phyloP scores from a whole-genome alignment of 176 grass and related monocot species.

The Areca catechu region DNA sequence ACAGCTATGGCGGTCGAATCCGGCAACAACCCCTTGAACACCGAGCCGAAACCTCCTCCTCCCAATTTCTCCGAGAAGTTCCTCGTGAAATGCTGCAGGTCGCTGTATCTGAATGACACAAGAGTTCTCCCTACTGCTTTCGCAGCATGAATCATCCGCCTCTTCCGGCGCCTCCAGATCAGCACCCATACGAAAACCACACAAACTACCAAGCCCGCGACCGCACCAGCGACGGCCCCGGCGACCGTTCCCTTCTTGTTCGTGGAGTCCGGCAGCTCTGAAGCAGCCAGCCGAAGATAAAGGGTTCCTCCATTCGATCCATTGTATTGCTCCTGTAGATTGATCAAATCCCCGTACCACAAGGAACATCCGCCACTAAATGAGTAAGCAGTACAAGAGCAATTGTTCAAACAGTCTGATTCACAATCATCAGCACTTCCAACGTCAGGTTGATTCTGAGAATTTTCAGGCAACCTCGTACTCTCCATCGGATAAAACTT shows the following conservation, averaged over 20 bases:
- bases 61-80: slow-evolving; percentile 15
- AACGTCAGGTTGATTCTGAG: slow-evolving; percentile 8
- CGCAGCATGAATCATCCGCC: not conserved
- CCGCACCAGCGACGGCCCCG: no score
- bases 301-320: no score
- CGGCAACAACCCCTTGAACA: slow-evolving; percentile 5
- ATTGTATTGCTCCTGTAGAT: no score
- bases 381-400: no score
- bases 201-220: no score
- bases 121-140: not conserved
- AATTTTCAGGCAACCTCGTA: slow-evolving; percentile 43
- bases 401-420: slow-evolving; percentile 30
- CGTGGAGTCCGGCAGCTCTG: no score
- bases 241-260: no score
- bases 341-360: no score
- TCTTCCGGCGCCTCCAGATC: no score
- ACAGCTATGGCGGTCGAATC: slow-evolving; percentile 13
- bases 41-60: slow-evolving; percentile 9
- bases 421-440: slow-evolving; percentile 35
- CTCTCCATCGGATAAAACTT: slow-evolving; percentile 37
- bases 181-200: no score
- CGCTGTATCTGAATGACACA: slow-evolving; percentile 5
- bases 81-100: slow-evolving; percentile 6
- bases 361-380: no score
- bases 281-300: no score